These are phyloP conservation scores for Xylariaceae sp. DNA, from an alignment of 2,329 filamentous ascomycete species.

Conservation along the genomic window DNA sequence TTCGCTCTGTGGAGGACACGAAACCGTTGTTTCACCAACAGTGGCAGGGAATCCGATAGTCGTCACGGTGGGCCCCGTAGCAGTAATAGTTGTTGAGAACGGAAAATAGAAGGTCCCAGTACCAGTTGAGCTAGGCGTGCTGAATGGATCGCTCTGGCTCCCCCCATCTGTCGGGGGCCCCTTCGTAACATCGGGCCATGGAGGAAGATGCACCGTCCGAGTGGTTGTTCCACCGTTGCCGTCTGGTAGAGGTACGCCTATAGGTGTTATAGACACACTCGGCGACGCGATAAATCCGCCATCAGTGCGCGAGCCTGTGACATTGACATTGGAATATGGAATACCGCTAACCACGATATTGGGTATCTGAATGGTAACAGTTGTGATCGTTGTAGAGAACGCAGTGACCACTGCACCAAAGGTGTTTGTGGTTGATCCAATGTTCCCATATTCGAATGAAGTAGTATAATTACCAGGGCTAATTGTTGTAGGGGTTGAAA, in stretches of 20 bases:
- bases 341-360: too few species aligned
- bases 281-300: not conserved
- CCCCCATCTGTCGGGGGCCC: not conserved
- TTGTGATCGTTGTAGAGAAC: not conserved
- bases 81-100: not conserved
- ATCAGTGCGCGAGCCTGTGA: not conserved
- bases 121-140: not conserved
- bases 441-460: constrained; percentile 16
- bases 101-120: constrained; percentile 5
- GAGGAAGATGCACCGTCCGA: constrained; percentile 13
- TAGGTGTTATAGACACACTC: constrained; percentile 1
- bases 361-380: not conserved
- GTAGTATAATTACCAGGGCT: constrained; percentile 10
- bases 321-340: constrained; percentile 9
- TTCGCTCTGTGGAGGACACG: too few species aligned
- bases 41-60: constrained; percentile 1
- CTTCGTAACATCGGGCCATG: constrained; percentile 14
- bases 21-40: not conserved
- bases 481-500: constrained; percentile 26
- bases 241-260: constrained; percentile 5
- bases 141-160: too few species aligned
- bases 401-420: not conserved
- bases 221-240: constrained; percentile 4
- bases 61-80: constrained; percentile 6
- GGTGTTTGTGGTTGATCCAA: not conserved